phyloP scores from a whole-genome alignment of 805 yeast species.

The Wickerhamomyces chaumierensis region DNA sequence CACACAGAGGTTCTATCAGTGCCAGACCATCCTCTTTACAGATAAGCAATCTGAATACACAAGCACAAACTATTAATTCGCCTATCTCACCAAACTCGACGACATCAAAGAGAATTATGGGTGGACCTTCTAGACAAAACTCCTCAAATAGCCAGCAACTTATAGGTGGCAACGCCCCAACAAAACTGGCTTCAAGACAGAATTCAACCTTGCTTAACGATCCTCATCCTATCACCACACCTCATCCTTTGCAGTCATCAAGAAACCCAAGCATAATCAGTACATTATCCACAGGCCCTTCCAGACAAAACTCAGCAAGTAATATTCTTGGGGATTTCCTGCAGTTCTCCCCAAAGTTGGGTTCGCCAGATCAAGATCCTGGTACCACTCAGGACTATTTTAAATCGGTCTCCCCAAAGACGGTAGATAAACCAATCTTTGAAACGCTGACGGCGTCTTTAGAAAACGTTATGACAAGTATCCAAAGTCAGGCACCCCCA shows the following conservation, averaged over 20 bases:
- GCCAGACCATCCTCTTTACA: constrained; percentile 36
- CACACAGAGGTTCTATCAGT: constrained; percentile 47
- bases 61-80: neutral
- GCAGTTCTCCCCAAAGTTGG: constrained; percentile 13
- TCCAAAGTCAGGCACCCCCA: too few relatives aligned
- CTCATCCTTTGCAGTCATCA: constrained; percentile 5
- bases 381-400: constrained; percentile 1
- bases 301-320: constrained; percentile 19
- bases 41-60: constrained; percentile 7
- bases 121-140: neutral
- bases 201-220: neutral
- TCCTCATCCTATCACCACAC: neutral
- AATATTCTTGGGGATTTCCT: constrained; percentile 10
- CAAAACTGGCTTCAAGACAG: constrained; percentile 6
- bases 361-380: constrained; percentile 1
- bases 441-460: too few relatives aligned
- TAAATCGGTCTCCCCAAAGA: neutral
- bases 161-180: constrained; percentile 4
- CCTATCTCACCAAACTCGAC: neutral
- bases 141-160: neutral
- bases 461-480: too few relatives aligned
- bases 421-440: too few relatives aligned
- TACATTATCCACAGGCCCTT: constrained; percentile 10
- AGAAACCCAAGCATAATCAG: constrained; percentile 13
- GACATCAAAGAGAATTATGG: neutral